Conservation (phyloP, 108 stramenopile species). For the Aurantiochytrium sp. region DNA sequence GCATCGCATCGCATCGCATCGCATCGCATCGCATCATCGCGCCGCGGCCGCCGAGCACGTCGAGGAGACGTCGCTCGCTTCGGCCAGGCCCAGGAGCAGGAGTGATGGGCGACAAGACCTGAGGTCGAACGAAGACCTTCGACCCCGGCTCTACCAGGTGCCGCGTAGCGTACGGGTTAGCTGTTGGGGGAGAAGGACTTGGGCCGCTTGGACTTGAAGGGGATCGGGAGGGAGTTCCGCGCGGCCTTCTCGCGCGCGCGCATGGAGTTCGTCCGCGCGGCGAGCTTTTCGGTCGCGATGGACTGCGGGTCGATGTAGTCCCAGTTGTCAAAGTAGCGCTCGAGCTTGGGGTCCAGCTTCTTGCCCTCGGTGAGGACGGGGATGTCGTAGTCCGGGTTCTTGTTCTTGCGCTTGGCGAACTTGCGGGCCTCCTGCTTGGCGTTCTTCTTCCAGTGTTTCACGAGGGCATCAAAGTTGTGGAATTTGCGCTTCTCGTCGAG, state of each 20-base stretch:
- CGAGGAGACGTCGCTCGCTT: too few relatives aligned
- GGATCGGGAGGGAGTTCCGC: neutral
- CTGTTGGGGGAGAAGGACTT: too few relatives aligned
- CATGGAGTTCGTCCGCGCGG: neutral
- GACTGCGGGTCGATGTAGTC: slow-evolving; percentile 8
- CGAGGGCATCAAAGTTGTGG: slow-evolving; percentile 26
- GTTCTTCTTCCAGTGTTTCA: slow-evolving; percentile 24
- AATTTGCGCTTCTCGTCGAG: neutral
- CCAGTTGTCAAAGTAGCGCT: slow-evolving; percentile 32
- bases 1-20: too few relatives aligned
- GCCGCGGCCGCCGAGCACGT: too few relatives aligned
- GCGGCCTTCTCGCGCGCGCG: neutral
- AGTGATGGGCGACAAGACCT: too few relatives aligned
- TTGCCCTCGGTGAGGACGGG: slow-evolving; percentile 14
- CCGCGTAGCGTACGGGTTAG: too few relatives aligned
- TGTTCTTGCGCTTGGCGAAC: slow-evolving; percentile 21
- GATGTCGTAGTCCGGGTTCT: neutral
- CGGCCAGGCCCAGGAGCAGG: too few relatives aligned
- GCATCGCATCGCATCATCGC: too few relatives aligned
- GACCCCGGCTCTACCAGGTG: too few relatives aligned
- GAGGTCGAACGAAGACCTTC: too few relatives aligned
- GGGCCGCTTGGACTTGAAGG: too few relatives aligned
- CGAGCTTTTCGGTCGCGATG: neutral
- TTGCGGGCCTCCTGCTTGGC: slow-evolving; percentile 14
- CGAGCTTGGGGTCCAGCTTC: neutral